Conservation (phyloP, 2,329 filamentous ascomycete species). For the Neurospora sp. region DNA sequence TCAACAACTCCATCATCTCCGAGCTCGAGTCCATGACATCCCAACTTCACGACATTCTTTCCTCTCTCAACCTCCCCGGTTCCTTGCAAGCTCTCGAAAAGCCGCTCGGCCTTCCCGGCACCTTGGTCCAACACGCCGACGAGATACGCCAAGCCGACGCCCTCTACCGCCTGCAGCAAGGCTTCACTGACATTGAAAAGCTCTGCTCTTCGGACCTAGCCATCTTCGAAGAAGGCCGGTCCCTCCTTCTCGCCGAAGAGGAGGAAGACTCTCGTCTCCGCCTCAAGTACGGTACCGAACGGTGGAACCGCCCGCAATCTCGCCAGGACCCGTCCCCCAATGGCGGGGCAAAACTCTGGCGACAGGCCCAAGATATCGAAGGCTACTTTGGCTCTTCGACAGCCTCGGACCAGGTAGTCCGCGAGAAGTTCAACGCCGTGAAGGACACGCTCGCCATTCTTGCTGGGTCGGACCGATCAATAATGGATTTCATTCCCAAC, state of each 20-base stretch:
- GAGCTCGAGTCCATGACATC: slow-evolving; percentile 75
- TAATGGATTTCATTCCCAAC: slow-evolving; percentile 84
- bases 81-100: slow-evolving; percentile 93
- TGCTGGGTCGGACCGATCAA: slow-evolving; percentile 65
- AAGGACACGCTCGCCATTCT: slow-evolving; percentile 68
- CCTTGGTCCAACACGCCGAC: slow-evolving; percentile 79
- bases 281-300: slow-evolving; percentile 72
- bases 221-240: slow-evolving; percentile 74
- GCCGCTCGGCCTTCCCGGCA: slow-evolving; percentile 78
- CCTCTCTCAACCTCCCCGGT: slow-evolving; percentile 78
- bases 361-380: slow-evolving; percentile 67
- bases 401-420: slow-evolving; percentile 51
- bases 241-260: slow-evolving; percentile 67
- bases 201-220: slow-evolving; percentile 70
- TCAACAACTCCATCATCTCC: slow-evolving; percentile 79
- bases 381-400: slow-evolving; percentile 66
- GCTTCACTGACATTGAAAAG: slow-evolving; percentile 82
- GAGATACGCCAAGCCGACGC: slow-evolving; percentile 89
- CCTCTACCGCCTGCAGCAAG: slow-evolving; percentile 62
- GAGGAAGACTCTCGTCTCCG: slow-evolving; percentile 72
- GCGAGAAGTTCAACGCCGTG: slow-evolving; percentile 67
- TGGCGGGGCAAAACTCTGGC: slow-evolving; percentile 58
- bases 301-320: slow-evolving; percentile 67
- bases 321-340: slow-evolving; percentile 46
- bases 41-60: slow-evolving; percentile 66